Evolutionary conservation across 208 protist genomes (phyloP).

Genomic region (Acanthamoeba culbertsoni): DNA sequence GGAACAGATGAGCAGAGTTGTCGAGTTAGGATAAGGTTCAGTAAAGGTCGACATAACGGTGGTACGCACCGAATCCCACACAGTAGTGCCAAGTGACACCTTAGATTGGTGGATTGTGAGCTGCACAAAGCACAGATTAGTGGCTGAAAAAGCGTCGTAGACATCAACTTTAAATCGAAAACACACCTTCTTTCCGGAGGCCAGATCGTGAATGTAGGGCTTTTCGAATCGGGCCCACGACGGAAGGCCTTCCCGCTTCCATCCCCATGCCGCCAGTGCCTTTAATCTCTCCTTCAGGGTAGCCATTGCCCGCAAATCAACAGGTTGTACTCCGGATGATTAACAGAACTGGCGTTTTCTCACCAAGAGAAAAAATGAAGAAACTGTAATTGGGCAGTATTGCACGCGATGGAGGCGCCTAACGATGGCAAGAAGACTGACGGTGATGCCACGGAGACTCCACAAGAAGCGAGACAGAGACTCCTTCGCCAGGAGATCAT

Average conservation of each 20-base stretch:
- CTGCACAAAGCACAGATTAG: neutral
- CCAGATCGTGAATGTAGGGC: neutral
- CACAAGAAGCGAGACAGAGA: neutral
- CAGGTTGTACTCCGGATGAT: neutral
- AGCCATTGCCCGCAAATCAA: neutral
- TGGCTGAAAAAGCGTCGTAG: neutral
- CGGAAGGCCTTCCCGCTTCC: constrained; percentile 35
- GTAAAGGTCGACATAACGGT: neutral
- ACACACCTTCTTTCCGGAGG: neutral
- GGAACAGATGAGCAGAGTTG: neutral
- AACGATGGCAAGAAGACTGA: neutral
- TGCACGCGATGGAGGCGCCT: neutral
- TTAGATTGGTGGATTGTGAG: constrained; percentile 40
- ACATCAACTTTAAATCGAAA: neutral
- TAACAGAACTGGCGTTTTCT: neutral
- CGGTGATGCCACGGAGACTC: neutral
- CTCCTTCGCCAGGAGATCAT: constrained; percentile 15
- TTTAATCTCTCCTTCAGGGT: neutral
- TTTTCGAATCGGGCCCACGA: constrained; percentile 22
- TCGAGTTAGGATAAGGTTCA: neutral
- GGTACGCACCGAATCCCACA: constrained; percentile 46
- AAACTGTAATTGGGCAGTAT: no score
- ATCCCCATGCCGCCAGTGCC: neutral
- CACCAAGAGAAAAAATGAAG: neutral
- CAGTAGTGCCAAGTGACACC: neutral